Evolutionary conservation across 1,139 yeast genomes (phyloP).

Genomic region (Hyphopichia wangnamkhiaoensis): DNA sequence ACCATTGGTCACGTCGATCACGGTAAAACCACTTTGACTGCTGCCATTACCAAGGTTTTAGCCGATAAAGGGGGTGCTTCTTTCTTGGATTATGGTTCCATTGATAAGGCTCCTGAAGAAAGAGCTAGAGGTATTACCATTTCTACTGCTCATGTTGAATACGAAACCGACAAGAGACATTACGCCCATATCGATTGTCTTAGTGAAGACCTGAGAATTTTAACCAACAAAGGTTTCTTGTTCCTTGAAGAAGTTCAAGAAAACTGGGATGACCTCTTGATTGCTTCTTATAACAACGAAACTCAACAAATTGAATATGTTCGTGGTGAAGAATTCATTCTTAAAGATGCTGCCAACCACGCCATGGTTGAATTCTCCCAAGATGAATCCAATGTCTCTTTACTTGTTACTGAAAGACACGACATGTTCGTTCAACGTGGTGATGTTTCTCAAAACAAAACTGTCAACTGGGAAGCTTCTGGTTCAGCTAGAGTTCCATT

Average conservation of each 20-base stretch:
- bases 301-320: constrained; percentile 1
- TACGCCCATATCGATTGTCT: constrained; percentile 93
- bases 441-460: not conserved
- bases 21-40: constrained; percentile 97
- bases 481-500: not conserved
- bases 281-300: not conserved
- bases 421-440: constrained; percentile 1
- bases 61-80: constrained; percentile 87
- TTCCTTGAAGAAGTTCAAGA: constrained; percentile 1
- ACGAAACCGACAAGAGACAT: constrained; percentile 89
- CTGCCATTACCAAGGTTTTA: constrained; percentile 96
- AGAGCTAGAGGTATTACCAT: constrained; percentile 99
- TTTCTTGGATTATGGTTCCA: constrained; percentile 89
- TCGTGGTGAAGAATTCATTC: not conserved
- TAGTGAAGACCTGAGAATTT: constrained; percentile 11
- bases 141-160: constrained; percentile 96
- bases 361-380: constrained; percentile 1
- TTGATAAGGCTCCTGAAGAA: constrained; percentile 99
- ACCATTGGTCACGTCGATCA: constrained; percentile 95
- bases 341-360: constrained; percentile 1
- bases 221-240: constrained; percentile 1
- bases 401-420: constrained; percentile 1
- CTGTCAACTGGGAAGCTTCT: not conserved
- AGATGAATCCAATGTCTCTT: not conserved
- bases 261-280: not conserved